phyloP scores from a whole-genome alignment of 78 protist species.

The slime mould (Dictyostelium discoideum) region DNA sequence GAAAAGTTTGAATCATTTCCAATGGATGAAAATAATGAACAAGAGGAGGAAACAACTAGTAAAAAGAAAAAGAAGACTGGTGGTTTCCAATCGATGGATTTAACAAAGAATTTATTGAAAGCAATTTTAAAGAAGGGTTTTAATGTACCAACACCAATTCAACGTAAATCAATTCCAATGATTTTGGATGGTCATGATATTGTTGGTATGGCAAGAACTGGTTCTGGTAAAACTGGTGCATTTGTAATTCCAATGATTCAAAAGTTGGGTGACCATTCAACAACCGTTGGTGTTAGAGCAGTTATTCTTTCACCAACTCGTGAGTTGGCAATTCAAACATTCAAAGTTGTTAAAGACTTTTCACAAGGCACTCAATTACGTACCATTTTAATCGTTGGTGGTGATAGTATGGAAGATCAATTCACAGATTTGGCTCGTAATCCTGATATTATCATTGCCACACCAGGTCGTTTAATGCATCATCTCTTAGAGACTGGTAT shows the following conservation, averaged over 20 bases:
- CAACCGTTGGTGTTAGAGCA: slow-evolving; percentile 93
- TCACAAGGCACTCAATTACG: slow-evolving; percentile 84
- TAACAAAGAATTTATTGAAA: slow-evolving; percentile 45
- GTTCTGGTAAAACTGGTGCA: slow-evolving; percentile 99
- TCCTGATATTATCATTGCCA: slow-evolving; percentile 98
- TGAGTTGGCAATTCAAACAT: slow-evolving; percentile 99
- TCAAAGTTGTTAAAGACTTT: slow-evolving; percentile 85
- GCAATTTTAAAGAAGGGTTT: slow-evolving; percentile 92
- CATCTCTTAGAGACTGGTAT: slow-evolving; percentile 89
- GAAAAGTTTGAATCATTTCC: not conserved
- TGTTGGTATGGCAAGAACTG: slow-evolving; percentile 99
- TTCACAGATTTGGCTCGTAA: slow-evolving; percentile 90
- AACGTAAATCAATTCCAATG: slow-evolving; percentile 94
- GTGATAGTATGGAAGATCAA: slow-evolving; percentile 94
- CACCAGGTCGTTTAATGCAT: slow-evolving; percentile 99
- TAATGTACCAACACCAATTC: slow-evolving; percentile 98
- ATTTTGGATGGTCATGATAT: slow-evolving; percentile 93
- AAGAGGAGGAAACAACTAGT: not conserved
- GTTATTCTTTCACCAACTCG: slow-evolving; percentile 98
- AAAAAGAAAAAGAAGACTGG: slow-evolving; percentile 79
- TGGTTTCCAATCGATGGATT: slow-evolving; percentile 86
- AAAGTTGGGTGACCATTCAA: slow-evolving; percentile 81
- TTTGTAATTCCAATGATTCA: slow-evolving; percentile 96
- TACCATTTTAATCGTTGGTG: slow-evolving; percentile 95
- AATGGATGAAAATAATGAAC: slow-evolving; percentile 26